Base-by-base conservation (phyloP, 2,329 filamentous ascomycete genomes). In the Coniochaeta ligniaria region DNA sequence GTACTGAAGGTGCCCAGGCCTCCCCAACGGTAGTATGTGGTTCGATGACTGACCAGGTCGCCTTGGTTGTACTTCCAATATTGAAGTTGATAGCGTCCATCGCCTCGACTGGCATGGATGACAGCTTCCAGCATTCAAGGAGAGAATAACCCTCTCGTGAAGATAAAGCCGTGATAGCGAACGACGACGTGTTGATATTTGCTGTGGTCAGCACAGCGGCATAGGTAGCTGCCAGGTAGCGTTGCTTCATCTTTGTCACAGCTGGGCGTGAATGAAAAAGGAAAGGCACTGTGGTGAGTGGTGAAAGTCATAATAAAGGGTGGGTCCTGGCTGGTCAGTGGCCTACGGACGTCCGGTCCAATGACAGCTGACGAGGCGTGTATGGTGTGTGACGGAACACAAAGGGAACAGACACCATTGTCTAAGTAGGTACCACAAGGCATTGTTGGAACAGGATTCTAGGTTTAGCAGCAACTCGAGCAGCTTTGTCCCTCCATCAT, bases 1-100 rank as follows among this genome's bases (percentile, higher is more conserved):
- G 72, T 26, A 71, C 66, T 8, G 66, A 58, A 3, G 71, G 70
- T 20, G 72, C 72, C 72, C 72, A 73, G 0, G 71, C 72, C 60
- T 73, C 67, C 7, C 72, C 72, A 1, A 70, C 63, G 4, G 60
- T 62, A 1, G 70, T 73, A 14, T 66, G 62, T 12, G 72, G 72
- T 36, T 69, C 61, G 47, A 73, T 72, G 58, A 69, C 67, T 26
- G 72, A 72, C 68, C 71, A 70, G 4, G 62, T 65, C 2, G 70
- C 69, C 41, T 63, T 57, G 1, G 67, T 69, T n/a, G 68, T 68
- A 24, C 70, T 68, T 38, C 66, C 68, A 36, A 73, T 31, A 11
- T 60, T 61, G 60, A 71, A 73, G 60, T 73, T 73, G 47, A 65
- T 57, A 1, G 72, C 72, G 2, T 69, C 68, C 63, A 66, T 68